Evolutionary conservation across 2,329 filamentous ascomycete genomes (phyloP), one percentile per base, ranked within the genome.

Genomic region (Bipolaris victoriae): DNA sequence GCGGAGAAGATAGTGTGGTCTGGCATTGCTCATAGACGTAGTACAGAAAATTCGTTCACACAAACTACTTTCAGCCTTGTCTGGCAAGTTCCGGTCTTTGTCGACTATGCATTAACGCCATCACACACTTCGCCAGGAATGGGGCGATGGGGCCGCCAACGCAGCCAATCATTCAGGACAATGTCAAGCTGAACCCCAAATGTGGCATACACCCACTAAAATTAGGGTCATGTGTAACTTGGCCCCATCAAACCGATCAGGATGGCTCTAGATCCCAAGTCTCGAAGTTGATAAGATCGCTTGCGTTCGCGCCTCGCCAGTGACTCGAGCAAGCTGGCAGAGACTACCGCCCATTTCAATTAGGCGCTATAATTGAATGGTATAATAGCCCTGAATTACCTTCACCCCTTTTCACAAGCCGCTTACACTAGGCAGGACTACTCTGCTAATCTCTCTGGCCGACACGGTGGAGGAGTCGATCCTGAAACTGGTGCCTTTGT

Each of bases 381-480:
- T 63, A 67, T 26, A 46, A 36, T 48, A 22, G 18, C 16, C 24
- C 18, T 2, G 9, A 13, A 18, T 3, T 9, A 31, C 5, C 22
- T 22, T 3, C 5, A 10, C 20, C 3, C n/a, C 22, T 22, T 10
- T 13, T 18, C 39, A 16, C 18, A 36, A 13, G 24, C 35, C 20
- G 29, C 53, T 61, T 22, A 64, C 20, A 26, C 16, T 45, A 18
- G 22, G n/a, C 54, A 70, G 68, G 68, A 64, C 55, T 66, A 65
- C 44, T 29, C 58, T 60, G 39, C 53, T 16, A 49, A 54, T 35
- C 20, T 49, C 5, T 24, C 55, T 51, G 56, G 52, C 31, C 58
- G 52, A 55, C 67, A 70, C 66, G 67, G 67, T 26, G 64, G 68
- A 48, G 66, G 61, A 26, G 63, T 62, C 26, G 62, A 63, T 52